These are phyloP conservation scores for Trypanosoma conorhini DNA, from an alignment of 208 protist species.

Conservation along the genomic window DNA sequence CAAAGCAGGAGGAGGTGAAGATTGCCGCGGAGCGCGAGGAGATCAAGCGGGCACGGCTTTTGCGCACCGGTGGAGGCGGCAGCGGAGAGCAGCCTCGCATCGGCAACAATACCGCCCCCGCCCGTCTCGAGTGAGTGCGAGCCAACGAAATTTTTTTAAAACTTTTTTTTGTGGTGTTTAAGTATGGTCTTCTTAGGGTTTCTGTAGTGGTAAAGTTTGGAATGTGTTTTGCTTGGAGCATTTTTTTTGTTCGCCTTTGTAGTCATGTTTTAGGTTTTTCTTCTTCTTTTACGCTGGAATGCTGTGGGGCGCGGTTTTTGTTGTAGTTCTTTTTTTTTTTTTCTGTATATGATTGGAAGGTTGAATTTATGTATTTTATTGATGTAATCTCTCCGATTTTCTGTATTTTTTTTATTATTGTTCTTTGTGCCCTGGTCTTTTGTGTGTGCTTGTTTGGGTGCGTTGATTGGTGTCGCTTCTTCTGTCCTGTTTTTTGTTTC, in stretches of 20 bases:
- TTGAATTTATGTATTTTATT: too few species aligned
- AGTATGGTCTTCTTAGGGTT: too few species aligned
- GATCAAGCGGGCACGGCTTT: constrained; percentile 61
- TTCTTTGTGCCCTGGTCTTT: background rate
- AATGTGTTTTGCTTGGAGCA: too few species aligned
- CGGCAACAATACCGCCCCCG: constrained; percentile 24
- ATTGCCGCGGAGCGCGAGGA: constrained; percentile 80
- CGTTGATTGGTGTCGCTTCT: constrained; percentile 10
- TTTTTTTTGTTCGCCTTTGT: too few species aligned
- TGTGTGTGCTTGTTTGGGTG: background rate
- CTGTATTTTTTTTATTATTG: constrained; percentile 12
- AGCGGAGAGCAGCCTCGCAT: constrained; percentile 24
- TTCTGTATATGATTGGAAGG: too few species aligned
- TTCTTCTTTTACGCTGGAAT: too few species aligned
- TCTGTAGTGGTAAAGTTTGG: constrained; percentile 7
- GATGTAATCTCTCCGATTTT: too few species aligned
- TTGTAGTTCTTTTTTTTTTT: too few species aligned
- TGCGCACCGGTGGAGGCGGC: constrained; percentile 9
- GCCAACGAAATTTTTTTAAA: background rate
- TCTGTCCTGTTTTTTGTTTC: constrained; percentile 16
- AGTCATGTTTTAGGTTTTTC: too few species aligned
- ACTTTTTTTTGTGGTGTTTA: too few species aligned
- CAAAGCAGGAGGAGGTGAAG: constrained; percentile 82
- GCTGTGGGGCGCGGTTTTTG: too few species aligned
- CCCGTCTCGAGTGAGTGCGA: constrained; percentile 24